These are phyloP conservation scores for Trametes maxima DNA, from an alignment of 768 basidiomycete genomes.

Conservation along the genomic window DNA sequence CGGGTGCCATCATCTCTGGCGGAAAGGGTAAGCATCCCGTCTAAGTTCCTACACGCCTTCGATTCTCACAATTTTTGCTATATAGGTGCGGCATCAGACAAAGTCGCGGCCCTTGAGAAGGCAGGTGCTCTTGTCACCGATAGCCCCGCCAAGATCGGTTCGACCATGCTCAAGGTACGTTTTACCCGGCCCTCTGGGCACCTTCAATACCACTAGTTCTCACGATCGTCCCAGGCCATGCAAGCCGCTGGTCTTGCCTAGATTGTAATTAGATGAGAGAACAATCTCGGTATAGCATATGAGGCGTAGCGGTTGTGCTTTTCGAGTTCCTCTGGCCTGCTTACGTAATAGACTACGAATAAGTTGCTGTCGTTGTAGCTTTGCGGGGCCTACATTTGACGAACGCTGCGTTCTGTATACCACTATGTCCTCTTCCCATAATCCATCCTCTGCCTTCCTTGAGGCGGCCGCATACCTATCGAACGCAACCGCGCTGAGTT, in stretches of 20 bases:
- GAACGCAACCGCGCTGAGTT: slow-evolving; percentile 51
- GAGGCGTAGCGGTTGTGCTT: neutral
- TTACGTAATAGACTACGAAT: slow-evolving; percentile 42
- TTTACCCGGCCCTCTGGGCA: neutral
- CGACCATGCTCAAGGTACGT: slow-evolving; percentile 82
- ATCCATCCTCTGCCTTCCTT: slow-evolving; percentile 48
- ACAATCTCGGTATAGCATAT: neutral
- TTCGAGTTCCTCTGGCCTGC: slow-evolving; percentile 14
- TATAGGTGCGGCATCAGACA: slow-evolving; percentile 86
- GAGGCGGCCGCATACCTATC: slow-evolving; percentile 69
- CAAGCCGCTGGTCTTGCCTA: slow-evolving; percentile 71
- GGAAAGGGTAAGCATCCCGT: slow-evolving; percentile 75
- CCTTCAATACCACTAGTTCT: neutral
- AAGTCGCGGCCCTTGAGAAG: slow-evolving; percentile 86
- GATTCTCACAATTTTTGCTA: neutral
- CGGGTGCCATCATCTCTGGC: slow-evolving; percentile 97
- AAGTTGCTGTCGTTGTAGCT: slow-evolving; percentile 22
- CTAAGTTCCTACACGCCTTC: neutral
- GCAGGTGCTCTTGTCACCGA: slow-evolving; percentile 94
- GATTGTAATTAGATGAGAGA: slow-evolving; percentile 27
- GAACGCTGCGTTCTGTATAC: slow-evolving; percentile 20
- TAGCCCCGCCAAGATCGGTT: slow-evolving; percentile 94
- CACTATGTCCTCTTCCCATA: slow-evolving; percentile 28
- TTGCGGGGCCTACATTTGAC: neutral
- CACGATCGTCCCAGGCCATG: slow-evolving; percentile 60